These are phyloP conservation scores for Boletus edulis DNA, from an alignment of 768 basidiomycete genomes.

Conservation along the genomic window DNA sequence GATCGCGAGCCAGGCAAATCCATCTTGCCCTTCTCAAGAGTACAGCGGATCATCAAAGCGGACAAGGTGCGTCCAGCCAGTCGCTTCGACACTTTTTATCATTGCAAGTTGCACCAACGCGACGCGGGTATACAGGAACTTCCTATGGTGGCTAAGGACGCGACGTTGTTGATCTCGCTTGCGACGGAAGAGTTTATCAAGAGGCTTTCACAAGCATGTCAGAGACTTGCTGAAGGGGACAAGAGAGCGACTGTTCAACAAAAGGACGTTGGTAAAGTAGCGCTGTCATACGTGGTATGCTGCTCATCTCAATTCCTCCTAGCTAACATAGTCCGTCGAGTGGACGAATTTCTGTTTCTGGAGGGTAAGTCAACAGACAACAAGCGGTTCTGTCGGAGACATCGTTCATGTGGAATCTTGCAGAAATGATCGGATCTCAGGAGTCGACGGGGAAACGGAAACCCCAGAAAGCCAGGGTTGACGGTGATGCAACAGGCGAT, in stretches of 20 bases:
- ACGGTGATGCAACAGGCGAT: conserved; percentile 11
- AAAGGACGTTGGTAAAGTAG: conserved; percentile 68
- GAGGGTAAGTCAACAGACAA: conserved; percentile 48
- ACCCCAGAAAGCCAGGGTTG: conserved; percentile 29
- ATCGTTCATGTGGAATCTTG: not conserved
- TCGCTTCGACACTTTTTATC: no score
- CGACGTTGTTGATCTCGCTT: conserved; percentile 72
- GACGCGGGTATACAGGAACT: conserved; percentile 53
- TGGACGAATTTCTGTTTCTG: conserved; percentile 76
- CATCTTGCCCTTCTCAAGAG: conserved; percentile 68
- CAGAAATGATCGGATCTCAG: conserved; percentile 61
- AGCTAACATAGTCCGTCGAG: conserved; percentile 64
- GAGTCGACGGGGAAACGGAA: conserved; percentile 46
- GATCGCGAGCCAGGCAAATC: conserved; percentile 62
- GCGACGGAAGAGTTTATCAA: conserved; percentile 90
- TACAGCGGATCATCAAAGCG: conserved; percentile 83
- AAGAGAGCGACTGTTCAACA: conserved; percentile 74
- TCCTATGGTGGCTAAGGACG: conserved; percentile 73
- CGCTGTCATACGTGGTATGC: not conserved
- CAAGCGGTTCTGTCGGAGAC: not conserved
- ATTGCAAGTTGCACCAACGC: not conserved
- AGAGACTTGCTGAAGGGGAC: conserved; percentile 66
- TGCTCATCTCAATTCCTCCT: not conserved
- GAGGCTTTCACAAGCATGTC: conserved; percentile 68
- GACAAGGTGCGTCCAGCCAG: conserved; percentile 57